These are phyloP conservation scores for Rhodocollybia butyracea DNA, from an alignment of 768 basidiomycete species.

Conservation along the genomic window DNA sequence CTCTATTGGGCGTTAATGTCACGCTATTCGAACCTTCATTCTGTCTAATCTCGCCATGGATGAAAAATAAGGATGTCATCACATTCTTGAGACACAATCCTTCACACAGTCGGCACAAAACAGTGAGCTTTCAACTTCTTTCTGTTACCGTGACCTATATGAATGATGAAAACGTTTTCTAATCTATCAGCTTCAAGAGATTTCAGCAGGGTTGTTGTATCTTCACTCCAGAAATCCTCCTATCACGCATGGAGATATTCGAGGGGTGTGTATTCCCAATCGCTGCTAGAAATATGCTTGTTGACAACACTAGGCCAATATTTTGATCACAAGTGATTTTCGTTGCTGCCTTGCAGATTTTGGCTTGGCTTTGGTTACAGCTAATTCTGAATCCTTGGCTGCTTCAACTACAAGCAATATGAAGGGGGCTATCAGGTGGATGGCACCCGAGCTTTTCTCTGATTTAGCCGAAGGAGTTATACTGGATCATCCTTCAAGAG, in stretches of 20 bases:
- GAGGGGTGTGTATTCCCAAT: background rate
- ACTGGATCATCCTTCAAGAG: background rate
- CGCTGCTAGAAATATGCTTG: background rate
- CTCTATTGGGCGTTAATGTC: conserved; percentile 16
- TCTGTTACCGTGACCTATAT: background rate
- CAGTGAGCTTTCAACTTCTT: background rate
- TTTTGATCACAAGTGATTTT: background rate
- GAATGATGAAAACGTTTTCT: background rate
- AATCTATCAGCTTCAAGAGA: too few relatives aligned
- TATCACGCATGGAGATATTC: too few relatives aligned
- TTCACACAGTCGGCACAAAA: background rate
- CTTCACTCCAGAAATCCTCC: conserved; percentile 24
- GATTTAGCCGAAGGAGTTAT: background rate
- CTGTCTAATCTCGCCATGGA: conserved; percentile 7
- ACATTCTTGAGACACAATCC: background rate
- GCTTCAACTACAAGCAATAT: background rate
- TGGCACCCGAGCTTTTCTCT: conserved; percentile 1
- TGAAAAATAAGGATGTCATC: too few relatives aligned
- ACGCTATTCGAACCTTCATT: conserved; percentile 12
- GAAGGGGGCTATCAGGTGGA: background rate
- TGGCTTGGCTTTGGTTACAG: background rate
- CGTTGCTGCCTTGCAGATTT: too few relatives aligned
- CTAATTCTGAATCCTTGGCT: background rate
- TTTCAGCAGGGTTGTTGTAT: conserved; percentile 29
- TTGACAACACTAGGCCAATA: background rate